Evolutionary conservation across 768 basidiomycete genomes (phyloP).

Genomic region (Tylopilus sp.): DNA sequence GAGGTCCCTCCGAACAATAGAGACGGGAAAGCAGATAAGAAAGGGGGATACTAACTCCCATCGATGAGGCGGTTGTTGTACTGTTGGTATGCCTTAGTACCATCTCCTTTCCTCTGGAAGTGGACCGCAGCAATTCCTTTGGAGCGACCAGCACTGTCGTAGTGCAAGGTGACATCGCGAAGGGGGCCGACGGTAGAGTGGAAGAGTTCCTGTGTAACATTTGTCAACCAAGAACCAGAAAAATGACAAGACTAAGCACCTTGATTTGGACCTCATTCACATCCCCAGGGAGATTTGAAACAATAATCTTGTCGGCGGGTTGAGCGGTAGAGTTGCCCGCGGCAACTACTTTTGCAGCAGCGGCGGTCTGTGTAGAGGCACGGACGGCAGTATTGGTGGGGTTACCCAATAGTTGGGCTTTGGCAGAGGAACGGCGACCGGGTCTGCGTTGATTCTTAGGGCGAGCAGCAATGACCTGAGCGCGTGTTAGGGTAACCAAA

Average conservation of each 20-base stretch:
- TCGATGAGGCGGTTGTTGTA: slow-evolving; percentile 99
- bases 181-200: slow-evolving; percentile 84
- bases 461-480: slow-evolving; percentile 66
- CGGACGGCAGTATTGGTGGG: slow-evolving; percentile 48
- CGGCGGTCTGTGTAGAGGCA: slow-evolving; percentile 46
- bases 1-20: slow-evolving; percentile 19
- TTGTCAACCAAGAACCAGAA: neutral
- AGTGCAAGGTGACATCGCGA: slow-evolving; percentile 78
- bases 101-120: slow-evolving; percentile 86
- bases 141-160: slow-evolving; percentile 80
- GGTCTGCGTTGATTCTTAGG: slow-evolving; percentile 43
- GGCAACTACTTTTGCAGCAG: slow-evolving; percentile 39
- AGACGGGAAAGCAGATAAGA: slow-evolving; percentile 36
- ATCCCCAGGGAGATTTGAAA: slow-evolving; percentile 89
- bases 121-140: slow-evolving; percentile 88
- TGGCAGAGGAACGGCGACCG: slow-evolving; percentile 45
- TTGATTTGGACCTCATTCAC: slow-evolving; percentile 93
- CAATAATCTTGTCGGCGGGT: slow-evolving; percentile 85
- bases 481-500: slow-evolving; percentile 7
- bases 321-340: slow-evolving; percentile 37
- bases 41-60: slow-evolving; percentile 95
- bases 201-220: slow-evolving; percentile 80
- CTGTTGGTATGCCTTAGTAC: slow-evolving; percentile 84
- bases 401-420: slow-evolving; percentile 60
- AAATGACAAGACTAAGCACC: slow-evolving; percentile 46